phyloP scores from a whole-genome alignment of 2,329 filamentous ascomycete genomes.

The Periglandula ipomoeae region DNA sequence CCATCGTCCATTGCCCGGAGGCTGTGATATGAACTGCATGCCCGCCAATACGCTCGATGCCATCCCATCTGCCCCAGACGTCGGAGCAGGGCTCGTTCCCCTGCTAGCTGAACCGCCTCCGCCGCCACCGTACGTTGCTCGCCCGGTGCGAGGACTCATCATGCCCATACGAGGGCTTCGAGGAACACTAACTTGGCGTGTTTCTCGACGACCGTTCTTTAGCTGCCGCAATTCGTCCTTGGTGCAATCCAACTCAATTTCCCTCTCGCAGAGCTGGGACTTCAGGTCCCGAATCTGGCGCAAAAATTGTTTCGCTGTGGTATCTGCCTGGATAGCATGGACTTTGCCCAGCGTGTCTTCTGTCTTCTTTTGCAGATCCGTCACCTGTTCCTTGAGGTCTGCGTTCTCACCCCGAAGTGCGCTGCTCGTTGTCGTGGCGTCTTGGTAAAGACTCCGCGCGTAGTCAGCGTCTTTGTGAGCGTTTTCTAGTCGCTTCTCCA shows the following conservation, averaged over 20 bases:
- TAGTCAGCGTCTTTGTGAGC: constrained; percentile 46
- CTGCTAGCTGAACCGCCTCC: constrained; percentile 33
- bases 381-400: constrained; percentile 32
- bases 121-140: constrained; percentile 12
- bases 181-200: constrained; percentile 46
- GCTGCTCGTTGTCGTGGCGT: constrained; percentile 39
- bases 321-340: constrained; percentile 35
- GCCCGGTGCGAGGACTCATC: constrained; percentile 38
- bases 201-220: constrained; percentile 44
- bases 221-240: constrained; percentile 39
- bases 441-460: constrained; percentile 48
- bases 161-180: constrained; percentile 46
- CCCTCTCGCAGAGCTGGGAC: constrained; percentile 37
- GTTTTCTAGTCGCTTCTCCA: constrained; percentile 31
- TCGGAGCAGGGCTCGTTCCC: constrained; percentile 39
- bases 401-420: constrained; percentile 37
- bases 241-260: constrained; percentile 37
- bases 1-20: constrained; percentile 32
- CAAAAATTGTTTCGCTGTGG: constrained; percentile 24
- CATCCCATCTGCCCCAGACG: constrained; percentile 20
- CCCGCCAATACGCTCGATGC: constrained; percentile 20
- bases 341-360: constrained; percentile 36
- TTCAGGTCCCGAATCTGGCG: constrained; percentile 32
- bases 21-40: constrained; percentile 29
- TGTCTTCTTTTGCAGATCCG: constrained; percentile 31